Base-by-base conservation (phyloP, 805 yeast genomes). In the Cyberlindnera amylophila region DNA sequence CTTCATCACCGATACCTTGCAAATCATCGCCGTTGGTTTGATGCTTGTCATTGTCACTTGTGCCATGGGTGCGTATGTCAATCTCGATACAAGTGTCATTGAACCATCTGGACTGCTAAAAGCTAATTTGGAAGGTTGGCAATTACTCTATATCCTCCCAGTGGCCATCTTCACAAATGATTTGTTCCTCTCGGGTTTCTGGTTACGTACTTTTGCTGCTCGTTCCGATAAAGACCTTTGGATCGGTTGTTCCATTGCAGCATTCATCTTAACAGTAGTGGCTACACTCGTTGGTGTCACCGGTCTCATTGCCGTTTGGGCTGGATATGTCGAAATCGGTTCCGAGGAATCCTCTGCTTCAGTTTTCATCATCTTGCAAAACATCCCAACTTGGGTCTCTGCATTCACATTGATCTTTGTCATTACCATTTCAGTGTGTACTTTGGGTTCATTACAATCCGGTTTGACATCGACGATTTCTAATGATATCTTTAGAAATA, bases 141-240 rank as follows among this genome's bases (percentile, higher is more conserved):
- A 88, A 70, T 73, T 90, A 50, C 61, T 90, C 27, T 90, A 88
- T 60, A 89, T 90, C 49, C 69, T 90, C 50, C 75, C 82, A 7
- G 82, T 90, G 26, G 96, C 97, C 21, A 85, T 90, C 57, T 75
- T 88, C 43, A 86, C 96, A 27, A 90, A 90, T 57, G 96, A 88
- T 59, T 79, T 90, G 59, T 90, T 90, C 64, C 67, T 90, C 72
- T 77, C 95, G 26, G 96, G 96, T 0, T 89, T 90, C 62, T 90
- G 98, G 98, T 67, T 90, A 47, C 73, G 98, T 57, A 86, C 98
- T 1, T 90, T 90, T 69, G 96, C 98, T 6, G 82, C 96, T 6
- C 78, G 77, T 50, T 68, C 87, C 8, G 79, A 89, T 63, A 76
- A 70, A 50, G 96, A 89, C 57, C 71, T 90, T 54, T 62, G 75